Evolutionary conservation across 2,329 filamentous ascomycete genomes (phyloP).

Genomic region (Cladosporium velox): DNA sequence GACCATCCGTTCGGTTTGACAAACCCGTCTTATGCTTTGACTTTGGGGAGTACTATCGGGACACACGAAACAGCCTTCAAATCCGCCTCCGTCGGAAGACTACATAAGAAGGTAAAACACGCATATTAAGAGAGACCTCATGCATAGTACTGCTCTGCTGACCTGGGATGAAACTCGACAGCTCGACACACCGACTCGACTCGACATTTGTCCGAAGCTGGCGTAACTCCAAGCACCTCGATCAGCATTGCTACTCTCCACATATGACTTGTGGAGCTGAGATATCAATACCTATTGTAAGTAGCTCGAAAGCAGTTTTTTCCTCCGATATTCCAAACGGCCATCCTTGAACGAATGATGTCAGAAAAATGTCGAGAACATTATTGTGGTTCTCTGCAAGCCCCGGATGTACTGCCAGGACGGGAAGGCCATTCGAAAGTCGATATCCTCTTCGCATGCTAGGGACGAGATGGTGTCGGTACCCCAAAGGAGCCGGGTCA

Average conservation of each 20-base stretch:
- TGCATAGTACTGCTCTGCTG: background rate
- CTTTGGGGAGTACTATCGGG: background rate
- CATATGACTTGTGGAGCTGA: constrained; percentile 6
- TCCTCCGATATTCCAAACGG: background rate
- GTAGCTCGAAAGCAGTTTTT: background rate
- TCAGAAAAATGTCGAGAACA: constrained; percentile 8
- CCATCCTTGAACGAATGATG: constrained; percentile 15
- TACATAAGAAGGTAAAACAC: background rate
- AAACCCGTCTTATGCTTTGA: background rate
- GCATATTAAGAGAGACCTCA: background rate
- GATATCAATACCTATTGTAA: background rate
- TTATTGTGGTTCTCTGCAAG: background rate
- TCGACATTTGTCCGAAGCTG: background rate
- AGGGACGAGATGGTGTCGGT: background rate
- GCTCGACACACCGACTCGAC: background rate
- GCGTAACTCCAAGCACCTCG: background rate
- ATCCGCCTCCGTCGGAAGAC: background rate
- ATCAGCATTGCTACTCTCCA: background rate
- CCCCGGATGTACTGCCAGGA: constrained; percentile 19
- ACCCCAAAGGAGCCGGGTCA: constrained; percentile 3
- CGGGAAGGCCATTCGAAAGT: constrained; percentile 5
- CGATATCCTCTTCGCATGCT: background rate
- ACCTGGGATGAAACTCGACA: background rate
- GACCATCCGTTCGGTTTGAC: background rate
- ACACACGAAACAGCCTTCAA: background rate